Base-by-base conservation (phyloP, 257 asterid genomes). In the Gentiana straminea region DNA sequence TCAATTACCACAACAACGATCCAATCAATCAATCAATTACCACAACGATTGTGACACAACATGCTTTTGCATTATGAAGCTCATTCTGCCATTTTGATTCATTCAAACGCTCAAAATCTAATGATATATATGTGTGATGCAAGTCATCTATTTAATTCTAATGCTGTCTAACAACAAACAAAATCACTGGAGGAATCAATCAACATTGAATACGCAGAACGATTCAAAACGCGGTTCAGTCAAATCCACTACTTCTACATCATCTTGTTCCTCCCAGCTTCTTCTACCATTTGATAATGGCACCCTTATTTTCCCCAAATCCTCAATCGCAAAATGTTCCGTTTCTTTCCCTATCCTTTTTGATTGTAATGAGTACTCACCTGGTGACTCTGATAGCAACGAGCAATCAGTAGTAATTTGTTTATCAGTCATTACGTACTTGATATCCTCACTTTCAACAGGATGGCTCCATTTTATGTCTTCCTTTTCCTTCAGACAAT, bases 221-320 rank as follows among this genome's bases (percentile, higher is more conserved):
- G 86, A 63, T 72, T 91, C 98, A 47, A 86, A 64, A 35, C 94
- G 73, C 13, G 96, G 98, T 59, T 84, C 95, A 10, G 94, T 82
- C 60, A 91, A 63, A 72, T 91, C 96, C 67, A 86, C 89, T n/a
- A 61, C 54, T 65, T 79, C 94, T 10, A 82, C 95, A 2, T 81
- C 94, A 48, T 55, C 69, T 0, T 69, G 34, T 41, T 65, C 70
- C 72, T 82, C 64, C 36, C 67, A 58, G 24, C 24, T 24, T 24
- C 24, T 24, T 49, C 70, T 64, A 8, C 69, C 55, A 58, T 70
- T 71, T 32, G 86, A 61, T 51, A 68, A 36, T 43, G 69, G 65
- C 65, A 73, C 73, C 57, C 75, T 68, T 61, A 78, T 72, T 69
- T 70, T 74, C 59, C 79, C 90, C 8, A 73, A 53, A 51, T 67